These are phyloP conservation scores for Agaricus sinodeliciosus DNA, from an alignment of 768 basidiomycete genomes.

Conservation along the genomic window DNA sequence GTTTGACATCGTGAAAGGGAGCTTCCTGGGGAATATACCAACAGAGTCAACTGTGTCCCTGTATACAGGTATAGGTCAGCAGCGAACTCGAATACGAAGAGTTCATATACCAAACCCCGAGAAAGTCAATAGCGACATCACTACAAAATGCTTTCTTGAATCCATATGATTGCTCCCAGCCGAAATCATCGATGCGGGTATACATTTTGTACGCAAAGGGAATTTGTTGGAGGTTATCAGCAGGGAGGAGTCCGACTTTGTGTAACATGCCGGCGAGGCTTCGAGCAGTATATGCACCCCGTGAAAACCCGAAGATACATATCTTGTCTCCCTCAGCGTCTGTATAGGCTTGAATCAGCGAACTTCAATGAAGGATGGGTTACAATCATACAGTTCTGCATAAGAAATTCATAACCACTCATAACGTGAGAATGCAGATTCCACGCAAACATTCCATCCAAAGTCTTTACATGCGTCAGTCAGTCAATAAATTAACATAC, in stretches of 20 bases:
- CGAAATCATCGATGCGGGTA: constrained; percentile 38
- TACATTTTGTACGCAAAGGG: constrained; percentile 64
- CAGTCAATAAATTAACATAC: background rate
- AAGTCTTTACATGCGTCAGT: constrained; percentile 21
- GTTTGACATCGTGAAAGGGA: constrained; percentile 55
- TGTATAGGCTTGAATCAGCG: constrained; percentile 11
- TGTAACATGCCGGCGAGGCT: constrained; percentile 38
- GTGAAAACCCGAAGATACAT: constrained; percentile 61
- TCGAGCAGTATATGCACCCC: constrained; percentile 60
- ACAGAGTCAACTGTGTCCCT: constrained; percentile 70
- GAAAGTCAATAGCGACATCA: constrained; percentile 48
- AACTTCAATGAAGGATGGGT: background rate
- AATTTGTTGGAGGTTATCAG: constrained; percentile 47
- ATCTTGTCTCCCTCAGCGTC: constrained; percentile 50
- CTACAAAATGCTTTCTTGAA: constrained; percentile 54
- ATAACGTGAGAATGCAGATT: constrained; percentile 44
- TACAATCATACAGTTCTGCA: constrained; percentile 42
- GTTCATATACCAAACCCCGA: constrained; percentile 45
- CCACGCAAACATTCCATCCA: constrained; percentile 45
- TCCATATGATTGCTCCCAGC: constrained; percentile 41
- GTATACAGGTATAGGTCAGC: background rate
- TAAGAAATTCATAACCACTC: constrained; percentile 53
- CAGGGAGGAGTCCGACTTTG: constrained; percentile 43
- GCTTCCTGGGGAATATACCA: constrained; percentile 42
- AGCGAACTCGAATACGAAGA: background rate